phyloP scores from a whole-genome alignment of 495 filamentous ascomycete genomes.

The Penicillium turbatum region DNA sequence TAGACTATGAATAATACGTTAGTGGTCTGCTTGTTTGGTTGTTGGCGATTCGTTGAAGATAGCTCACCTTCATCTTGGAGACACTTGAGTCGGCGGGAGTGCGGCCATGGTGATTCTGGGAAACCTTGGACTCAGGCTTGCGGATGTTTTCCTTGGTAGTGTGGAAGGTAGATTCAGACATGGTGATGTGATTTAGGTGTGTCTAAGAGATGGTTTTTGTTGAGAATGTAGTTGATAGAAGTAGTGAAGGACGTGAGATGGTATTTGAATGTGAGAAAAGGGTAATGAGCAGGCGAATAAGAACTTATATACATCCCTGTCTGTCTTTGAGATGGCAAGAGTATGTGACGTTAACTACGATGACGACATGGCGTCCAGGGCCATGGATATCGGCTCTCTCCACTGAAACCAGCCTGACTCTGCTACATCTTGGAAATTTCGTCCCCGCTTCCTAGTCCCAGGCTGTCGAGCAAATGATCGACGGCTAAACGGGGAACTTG shows the following conservation, averaged over 20 bases:
- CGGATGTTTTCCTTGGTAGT: slow-evolving; percentile 49
- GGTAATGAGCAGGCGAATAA: neutral
- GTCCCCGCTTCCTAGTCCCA: too few relatives aligned
- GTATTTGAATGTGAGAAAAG: too few relatives aligned
- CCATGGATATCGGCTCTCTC: slow-evolving; percentile 7
- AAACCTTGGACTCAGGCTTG: slow-evolving; percentile 46
- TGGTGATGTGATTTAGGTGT: slow-evolving; percentile 26
- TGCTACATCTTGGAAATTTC: neutral
- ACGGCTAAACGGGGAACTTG: neutral
- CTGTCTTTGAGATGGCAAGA: neutral
- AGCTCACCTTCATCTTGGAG: slow-evolving; percentile 43
- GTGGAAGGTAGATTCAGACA: slow-evolving; percentile 51
- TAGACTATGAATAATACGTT: slow-evolving; percentile 34
- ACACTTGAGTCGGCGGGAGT: slow-evolving; percentile 45
- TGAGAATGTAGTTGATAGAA: neutral
- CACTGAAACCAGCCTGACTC: slow-evolving; percentile 5
- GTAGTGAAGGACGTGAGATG: too few relatives aligned
- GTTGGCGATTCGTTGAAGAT: neutral
- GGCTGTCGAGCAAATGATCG: neutral
- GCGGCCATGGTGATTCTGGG: slow-evolving; percentile 38
- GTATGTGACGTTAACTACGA: slow-evolving; percentile 16
- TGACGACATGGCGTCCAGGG: slow-evolving; percentile 16
- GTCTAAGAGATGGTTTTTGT: neutral
- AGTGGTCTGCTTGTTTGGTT: neutral
- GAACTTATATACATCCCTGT: slow-evolving; percentile 4